phyloP scores from a whole-genome alignment of 139 green algal species.

The Chlamydomonas sphaeroides region DNA sequence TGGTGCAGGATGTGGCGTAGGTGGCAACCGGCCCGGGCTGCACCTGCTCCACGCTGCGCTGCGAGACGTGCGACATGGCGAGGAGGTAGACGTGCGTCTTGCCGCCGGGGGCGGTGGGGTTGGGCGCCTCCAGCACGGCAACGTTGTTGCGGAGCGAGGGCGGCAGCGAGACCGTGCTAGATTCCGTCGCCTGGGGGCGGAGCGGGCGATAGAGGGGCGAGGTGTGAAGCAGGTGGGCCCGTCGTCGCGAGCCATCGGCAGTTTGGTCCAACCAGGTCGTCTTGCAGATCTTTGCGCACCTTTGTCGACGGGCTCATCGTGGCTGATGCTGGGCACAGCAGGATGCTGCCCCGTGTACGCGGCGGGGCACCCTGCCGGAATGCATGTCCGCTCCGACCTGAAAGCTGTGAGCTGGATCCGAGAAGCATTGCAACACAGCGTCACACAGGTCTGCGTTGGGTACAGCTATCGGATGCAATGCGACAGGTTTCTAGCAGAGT shows the following conservation, averaged over 20 bases:
- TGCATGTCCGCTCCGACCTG: not conserved
- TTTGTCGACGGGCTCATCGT: not conserved
- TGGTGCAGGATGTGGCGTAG: too few relatives aligned
- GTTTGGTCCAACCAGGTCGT: not conserved
- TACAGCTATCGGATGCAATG: too few relatives aligned
- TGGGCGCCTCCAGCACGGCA: slow-evolving; percentile 62
- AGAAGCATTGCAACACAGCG: too few relatives aligned
- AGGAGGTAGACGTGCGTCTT: slow-evolving; percentile 76
- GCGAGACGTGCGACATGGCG: slow-evolving; percentile 83
- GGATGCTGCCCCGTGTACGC: not conserved
- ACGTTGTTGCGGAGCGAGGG: slow-evolving; percentile 57
- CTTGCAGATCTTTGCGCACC: not conserved
- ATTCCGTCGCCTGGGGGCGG: not conserved
- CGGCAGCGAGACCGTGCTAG: slow-evolving; percentile 40
- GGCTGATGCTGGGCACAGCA: not conserved
- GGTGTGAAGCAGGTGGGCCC: not conserved
- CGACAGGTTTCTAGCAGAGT: too few relatives aligned
- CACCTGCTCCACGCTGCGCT: slow-evolving; percentile 67
- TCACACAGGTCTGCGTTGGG: too few relatives aligned
- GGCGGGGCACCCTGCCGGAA: not conserved
- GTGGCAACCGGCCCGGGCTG: too few relatives aligned
- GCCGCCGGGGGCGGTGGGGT: slow-evolving; percentile 52
- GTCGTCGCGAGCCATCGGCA: not conserved
- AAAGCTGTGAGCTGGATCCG: too few relatives aligned
- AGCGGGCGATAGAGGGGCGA: not conserved